phyloP scores from a whole-genome alignment of 495 filamentous ascomycete genomes.

The Lasiosphaeria hispida region DNA sequence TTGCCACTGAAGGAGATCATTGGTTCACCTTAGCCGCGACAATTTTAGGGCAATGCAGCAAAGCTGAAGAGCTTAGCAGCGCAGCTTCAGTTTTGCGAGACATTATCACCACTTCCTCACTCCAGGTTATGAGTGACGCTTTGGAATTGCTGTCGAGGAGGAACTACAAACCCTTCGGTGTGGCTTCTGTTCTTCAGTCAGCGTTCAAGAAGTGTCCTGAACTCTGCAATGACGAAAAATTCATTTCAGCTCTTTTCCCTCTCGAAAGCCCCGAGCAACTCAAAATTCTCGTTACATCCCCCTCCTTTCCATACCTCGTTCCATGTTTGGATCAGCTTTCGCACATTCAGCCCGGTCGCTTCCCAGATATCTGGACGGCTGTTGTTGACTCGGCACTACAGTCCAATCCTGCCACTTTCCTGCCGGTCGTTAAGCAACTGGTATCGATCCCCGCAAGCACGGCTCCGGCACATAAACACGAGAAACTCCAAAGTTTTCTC shows the following conservation, averaged over 20 bases:
- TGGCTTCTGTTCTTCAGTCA: slow-evolving; percentile 59
- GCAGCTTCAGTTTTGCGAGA: slow-evolving; percentile 1
- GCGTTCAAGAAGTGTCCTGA: slow-evolving; percentile 35
- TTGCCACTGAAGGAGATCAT: slow-evolving; percentile 58
- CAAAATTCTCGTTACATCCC: slow-evolving; percentile 30
- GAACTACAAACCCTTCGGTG: slow-evolving; percentile 82
- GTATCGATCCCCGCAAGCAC: slow-evolving; percentile 35
- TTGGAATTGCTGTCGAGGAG: slow-evolving; percentile 42
- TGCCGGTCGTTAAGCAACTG: slow-evolving; percentile 36
- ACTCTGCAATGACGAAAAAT: slow-evolving; percentile 18
- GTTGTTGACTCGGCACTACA: slow-evolving; percentile 34
- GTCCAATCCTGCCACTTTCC: slow-evolving; percentile 13
- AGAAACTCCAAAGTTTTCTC: slow-evolving; percentile 41
- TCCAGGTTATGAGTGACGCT: slow-evolving; percentile 32
- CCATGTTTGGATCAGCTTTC: slow-evolving; percentile 33
- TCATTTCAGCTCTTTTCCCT: slow-evolving; percentile 23
- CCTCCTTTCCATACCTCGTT: slow-evolving; percentile 35
- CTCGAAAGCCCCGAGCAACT: slow-evolving; percentile 18
- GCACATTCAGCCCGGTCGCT: slow-evolving; percentile 36
- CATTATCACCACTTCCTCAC: slow-evolving; percentile 15
- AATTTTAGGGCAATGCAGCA: slow-evolving; percentile 24
- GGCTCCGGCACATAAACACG: slow-evolving; percentile 24
- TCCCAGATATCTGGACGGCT: slow-evolving; percentile 34
- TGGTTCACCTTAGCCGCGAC: slow-evolving; percentile 59
- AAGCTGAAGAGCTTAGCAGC: not conserved